A percentile compares a stretch with the other conserved stretches of the same genome.
phyloP scores from a whole-genome alignment of 345 rosid genomes.

The Eucalyptus sp. region DNA sequence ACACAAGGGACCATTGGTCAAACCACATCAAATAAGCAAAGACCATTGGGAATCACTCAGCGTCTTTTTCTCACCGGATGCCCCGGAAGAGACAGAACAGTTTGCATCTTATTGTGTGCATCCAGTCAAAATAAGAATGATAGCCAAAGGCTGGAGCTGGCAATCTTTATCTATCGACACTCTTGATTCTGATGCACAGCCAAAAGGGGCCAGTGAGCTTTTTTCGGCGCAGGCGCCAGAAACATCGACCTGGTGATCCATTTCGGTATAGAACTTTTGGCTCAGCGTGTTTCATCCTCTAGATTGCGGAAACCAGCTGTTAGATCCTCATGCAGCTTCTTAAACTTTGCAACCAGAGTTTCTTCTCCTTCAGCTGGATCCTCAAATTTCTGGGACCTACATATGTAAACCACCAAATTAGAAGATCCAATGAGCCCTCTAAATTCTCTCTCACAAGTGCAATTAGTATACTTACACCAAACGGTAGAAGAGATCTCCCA shows the following conservation, averaged over 20 bases:
- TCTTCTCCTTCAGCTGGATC: conserved; percentile 99
- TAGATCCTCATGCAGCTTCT: conserved; percentile 79
- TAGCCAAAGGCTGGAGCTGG: background rate
- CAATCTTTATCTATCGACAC: background rate
- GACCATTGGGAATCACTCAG: background rate
- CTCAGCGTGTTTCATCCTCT: conserved; percentile 93
- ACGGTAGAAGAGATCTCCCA: conserved; percentile 96
- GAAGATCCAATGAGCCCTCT: background rate
- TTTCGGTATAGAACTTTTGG: background rate
- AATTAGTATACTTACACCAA: conserved; percentile 53
- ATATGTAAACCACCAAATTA: background rate
- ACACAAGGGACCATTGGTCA: background rate
- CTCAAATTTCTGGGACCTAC: conserved; percentile 96
- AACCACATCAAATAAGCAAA: background rate
- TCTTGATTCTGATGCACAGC: background rate
- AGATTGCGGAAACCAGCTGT: conserved; percentile 89
- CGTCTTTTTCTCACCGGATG: background rate
- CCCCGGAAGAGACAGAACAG: background rate
- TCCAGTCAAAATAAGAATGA: background rate
- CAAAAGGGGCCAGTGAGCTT: background rate
- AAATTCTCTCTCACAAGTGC: background rate
- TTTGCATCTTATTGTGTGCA: background rate
- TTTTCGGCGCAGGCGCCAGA: background rate
- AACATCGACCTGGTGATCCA: background rate
- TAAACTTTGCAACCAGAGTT: conserved; percentile 73